Conservation (phyloP, 345 rosid species). For the Eucalyptus victrix region DNA sequence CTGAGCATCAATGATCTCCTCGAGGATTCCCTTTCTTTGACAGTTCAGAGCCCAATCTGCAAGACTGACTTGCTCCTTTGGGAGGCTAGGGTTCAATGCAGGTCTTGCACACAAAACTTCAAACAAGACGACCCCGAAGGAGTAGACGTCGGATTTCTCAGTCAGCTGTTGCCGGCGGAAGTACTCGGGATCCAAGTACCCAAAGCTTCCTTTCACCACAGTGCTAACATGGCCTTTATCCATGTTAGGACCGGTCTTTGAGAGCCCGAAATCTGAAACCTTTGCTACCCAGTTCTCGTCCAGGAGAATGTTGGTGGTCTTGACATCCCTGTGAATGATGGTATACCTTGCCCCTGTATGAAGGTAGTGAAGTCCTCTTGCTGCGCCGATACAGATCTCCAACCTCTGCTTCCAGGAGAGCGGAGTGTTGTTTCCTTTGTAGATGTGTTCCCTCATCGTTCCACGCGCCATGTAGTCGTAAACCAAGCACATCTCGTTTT, state of each 20-base stretch:
- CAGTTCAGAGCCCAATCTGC: slow-evolving; percentile 77
- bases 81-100: slow-evolving; percentile 54
- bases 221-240: slow-evolving; percentile 81
- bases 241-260: slow-evolving; percentile 70
- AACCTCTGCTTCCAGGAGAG: slow-evolving; percentile 64
- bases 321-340: slow-evolving; percentile 89
- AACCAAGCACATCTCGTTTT: slow-evolving; percentile 68
- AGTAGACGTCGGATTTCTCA: slow-evolving; percentile 81
- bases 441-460: slow-evolving; percentile 66
- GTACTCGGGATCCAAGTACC: slow-evolving; percentile 85
- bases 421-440: slow-evolving; percentile 37
- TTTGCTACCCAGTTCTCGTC: slow-evolving; percentile 86
- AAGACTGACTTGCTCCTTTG: slow-evolving; percentile 76
- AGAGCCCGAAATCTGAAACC: slow-evolving; percentile 79
- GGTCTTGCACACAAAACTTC: slow-evolving; percentile 73
- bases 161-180: slow-evolving; percentile 75
- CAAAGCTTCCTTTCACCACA: slow-evolving; percentile 84
- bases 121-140: slow-evolving; percentile 82
- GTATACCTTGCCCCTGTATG: slow-evolving; percentile 89
- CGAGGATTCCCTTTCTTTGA: slow-evolving; percentile 32
- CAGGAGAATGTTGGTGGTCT: slow-evolving; percentile 78
- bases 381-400: slow-evolving; percentile 71
- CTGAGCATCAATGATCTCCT: slow-evolving; percentile 52
- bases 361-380: slow-evolving; percentile 79
- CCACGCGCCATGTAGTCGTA: slow-evolving; percentile 88